Evolutionary conservation across 2,329 filamentous ascomycete genomes (phyloP), one percentile per base, ranked within the genome.

Genomic region (Claviceps pazoutovae): DNA sequence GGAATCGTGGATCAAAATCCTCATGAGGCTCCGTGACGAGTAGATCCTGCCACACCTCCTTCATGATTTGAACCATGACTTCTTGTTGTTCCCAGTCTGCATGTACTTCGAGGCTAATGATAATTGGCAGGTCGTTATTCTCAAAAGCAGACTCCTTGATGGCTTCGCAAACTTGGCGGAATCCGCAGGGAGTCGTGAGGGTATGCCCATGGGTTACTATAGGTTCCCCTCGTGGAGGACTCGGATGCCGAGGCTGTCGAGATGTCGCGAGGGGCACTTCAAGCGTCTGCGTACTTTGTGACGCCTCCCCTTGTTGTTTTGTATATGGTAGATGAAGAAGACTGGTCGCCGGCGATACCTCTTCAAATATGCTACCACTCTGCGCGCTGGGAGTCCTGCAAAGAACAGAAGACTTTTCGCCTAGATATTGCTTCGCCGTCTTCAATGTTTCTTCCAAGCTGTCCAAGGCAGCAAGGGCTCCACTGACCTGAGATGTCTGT

Each of bases 21-120:
- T 76, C 72, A 19, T 69, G 74, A 39, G 70, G 70, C 50, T 69
- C 60, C 21, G 88, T 82, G 11, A 96, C 73, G 5, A 97, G 73
- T 60, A 85, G 70, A 0, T 79, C 82, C 42, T 76, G 78, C 89
- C 90, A 98, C 56, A 87, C 84, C 58, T 95, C 82, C 57, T 82
- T 82, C 85, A 98, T 96, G 56, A 97, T 95, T 52, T 86, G 79
- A 11, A 95, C 90, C 87, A 97, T 96, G 49, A 86, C 77, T 56
- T 88, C 82, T 66, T 98, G 93, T 66, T 97, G 91, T 50, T 86
- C 80, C 1, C 76, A 71, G 55, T 84, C 80, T 14, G 88, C 84
- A 65, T 97, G 91, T 0, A 97, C 87, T 67, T 98, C 93, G 5
- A 97, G 75, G 64, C 89, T 95, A 57, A 97, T 80, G 53, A 97